Base-by-base conservation (phyloP, 1,284 basidiomycete genomes). In the Rhodotorula mucilaginosa region DNA sequence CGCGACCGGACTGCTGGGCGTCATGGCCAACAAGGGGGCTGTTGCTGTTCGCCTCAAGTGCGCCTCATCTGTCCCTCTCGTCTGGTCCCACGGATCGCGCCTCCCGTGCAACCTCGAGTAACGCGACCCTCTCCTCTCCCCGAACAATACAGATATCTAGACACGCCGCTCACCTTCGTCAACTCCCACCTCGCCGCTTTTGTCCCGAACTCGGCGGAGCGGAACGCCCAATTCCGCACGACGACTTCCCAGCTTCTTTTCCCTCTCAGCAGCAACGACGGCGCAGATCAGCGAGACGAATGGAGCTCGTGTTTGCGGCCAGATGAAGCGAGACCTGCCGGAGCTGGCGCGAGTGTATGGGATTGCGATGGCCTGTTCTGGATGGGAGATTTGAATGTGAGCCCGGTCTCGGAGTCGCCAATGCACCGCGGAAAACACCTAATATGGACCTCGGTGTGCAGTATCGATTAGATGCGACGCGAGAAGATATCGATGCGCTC, bases 161-260 rank as follows among this genome's bases (percentile, higher is more conserved):
- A 98, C 82, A 90, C 92, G 2, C 93, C 91, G 0, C 81, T 98
- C 29, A 97, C 93, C 79, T 91, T 97, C 79, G 88, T 97, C 83
- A 98, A 98, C 81, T 94, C 93, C 76, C 96, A 99, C 84, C 85
- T 99, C 64, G 96, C 95, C 16, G 96, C 97, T 2, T 96, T 96
- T 1, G 94, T 97, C 79, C 86, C 87, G 71, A 90, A 92, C 64
- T 87, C 91, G 44, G 86, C 90, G 15, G 86, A 90, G 73, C 85
- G 96, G 10, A 97, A 97, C 78, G 88, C 88, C 0, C 94, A 98
- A 80, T 83, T 94, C 6, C 89, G 89, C 0, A 90, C 88, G 1
- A 90, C 96, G 69, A 92, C 94, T 76, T 88, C 90, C 75, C 87
- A 88, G 71, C 82, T 85, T 8, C 83, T 92, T 2, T 89, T 94